Conservation (phyloP, 2,329 filamentous ascomycete genomes). For the Neopestalotiopsis sp. region DNA sequence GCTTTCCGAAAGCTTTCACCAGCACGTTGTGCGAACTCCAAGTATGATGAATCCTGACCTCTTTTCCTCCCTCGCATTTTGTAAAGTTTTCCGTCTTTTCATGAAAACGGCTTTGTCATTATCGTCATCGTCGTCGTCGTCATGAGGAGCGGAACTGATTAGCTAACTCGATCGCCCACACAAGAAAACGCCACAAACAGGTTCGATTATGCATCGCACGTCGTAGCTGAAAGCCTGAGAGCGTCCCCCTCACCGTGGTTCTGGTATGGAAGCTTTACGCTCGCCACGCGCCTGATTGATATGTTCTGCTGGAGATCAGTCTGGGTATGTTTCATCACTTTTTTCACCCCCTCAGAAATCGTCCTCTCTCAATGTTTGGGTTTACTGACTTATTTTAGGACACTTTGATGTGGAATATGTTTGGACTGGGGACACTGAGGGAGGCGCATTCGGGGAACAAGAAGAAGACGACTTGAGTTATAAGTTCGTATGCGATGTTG, state of each 20-base stretch:
- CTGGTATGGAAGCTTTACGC: slow-evolving; percentile 24
- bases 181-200: slow-evolving; percentile 19
- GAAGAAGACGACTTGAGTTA: too few species aligned
- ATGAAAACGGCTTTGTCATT: too few species aligned
- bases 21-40: slow-evolving; percentile 27
- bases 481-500: too few species aligned
- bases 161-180: neutral
- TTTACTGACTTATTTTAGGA: neutral
- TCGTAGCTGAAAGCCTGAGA: slow-evolving; percentile 26
- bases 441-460: too few species aligned
- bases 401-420: too few species aligned
- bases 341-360: too few species aligned
- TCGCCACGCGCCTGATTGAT: slow-evolving; percentile 23
- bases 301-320: slow-evolving; percentile 25
- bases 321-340: slow-evolving; percentile 21
- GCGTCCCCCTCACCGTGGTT: slow-evolving; percentile 27
- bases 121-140: too few species aligned
- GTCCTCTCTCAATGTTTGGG: too few species aligned
- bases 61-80: too few species aligned
- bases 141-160: too few species aligned
- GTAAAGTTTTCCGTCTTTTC: too few species aligned
- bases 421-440: too few species aligned
- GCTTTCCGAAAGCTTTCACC: slow-evolving; percentile 24
- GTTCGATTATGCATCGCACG: slow-evolving; percentile 25
- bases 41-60: slow-evolving; percentile 17